phyloP scores from a whole-genome alignment of 805 yeast genomes.

The Metschnikowia matae region DNA sequence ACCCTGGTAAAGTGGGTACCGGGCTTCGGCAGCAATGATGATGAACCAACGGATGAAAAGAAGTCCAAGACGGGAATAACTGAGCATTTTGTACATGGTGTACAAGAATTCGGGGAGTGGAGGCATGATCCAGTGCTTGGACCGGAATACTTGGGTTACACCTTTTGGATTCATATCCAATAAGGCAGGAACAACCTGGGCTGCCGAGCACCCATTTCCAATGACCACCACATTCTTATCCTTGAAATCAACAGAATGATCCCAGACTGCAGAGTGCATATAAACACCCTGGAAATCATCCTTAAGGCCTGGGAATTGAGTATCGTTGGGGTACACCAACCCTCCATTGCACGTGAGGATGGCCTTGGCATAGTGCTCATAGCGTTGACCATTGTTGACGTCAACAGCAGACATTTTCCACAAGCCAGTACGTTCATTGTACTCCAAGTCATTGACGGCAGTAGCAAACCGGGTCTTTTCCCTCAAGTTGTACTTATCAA shows the following conservation, averaged over 20 bases:
- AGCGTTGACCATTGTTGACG: constrained; percentile 27
- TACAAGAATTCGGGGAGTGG: constrained; percentile 28
- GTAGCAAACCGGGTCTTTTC: constrained; percentile 23
- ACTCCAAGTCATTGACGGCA: constrained; percentile 19
- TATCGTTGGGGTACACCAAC: constrained; percentile 33
- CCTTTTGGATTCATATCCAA: constrained; percentile 25
- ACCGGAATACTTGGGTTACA: constrained; percentile 31
- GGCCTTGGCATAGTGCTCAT: constrained; percentile 27
- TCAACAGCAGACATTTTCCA: constrained; percentile 30
- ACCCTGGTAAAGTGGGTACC: constrained; percentile 36
- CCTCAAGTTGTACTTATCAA: constrained; percentile 24
- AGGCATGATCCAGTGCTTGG: constrained; percentile 38
- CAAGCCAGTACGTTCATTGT: constrained; percentile 21
- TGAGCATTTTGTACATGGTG: constrained; percentile 20
- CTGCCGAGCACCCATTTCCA: constrained; percentile 43
- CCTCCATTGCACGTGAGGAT: constrained; percentile 32
- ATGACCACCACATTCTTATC: constrained; percentile 35
- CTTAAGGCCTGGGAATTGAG: constrained; percentile 29
- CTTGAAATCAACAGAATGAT: constrained; percentile 30
- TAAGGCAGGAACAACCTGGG: constrained; percentile 37
- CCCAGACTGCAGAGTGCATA: constrained; percentile 41
- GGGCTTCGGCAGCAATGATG: constrained; percentile 27
- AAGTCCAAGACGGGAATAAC: constrained; percentile 27
- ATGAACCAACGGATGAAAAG: constrained; percentile 26
- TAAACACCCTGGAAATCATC: constrained; percentile 34